Base-by-base conservation (phyloP, 805 yeast genomes). In the Lipomyces mesembrius region DNA sequence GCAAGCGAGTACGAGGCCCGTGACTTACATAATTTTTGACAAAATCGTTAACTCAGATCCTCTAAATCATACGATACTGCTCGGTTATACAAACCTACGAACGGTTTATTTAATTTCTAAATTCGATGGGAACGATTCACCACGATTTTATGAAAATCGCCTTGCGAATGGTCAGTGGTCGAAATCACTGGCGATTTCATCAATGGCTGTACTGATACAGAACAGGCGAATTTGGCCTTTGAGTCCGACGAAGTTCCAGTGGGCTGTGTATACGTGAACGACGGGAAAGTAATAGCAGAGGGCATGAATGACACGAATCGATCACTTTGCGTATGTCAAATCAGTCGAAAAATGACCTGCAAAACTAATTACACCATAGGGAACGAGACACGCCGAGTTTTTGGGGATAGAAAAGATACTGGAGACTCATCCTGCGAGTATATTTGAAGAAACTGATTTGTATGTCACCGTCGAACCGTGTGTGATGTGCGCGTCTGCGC, bases 401-500 rank as follows among this genome's bases (percentile, higher is more conserved):
- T 83, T 89, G 65, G 97, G 94, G 0, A 88, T 92, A 17, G 87
- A 87, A 57, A 76, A 78, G 35, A 83, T 89, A 8, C 76, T 83
- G 49, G 70, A 75, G 3, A 74, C 77, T 39, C 76, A 77, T 56
- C 75, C 80, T 3, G 68, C 74, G 0, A 54, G 65, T 4, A 69
- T 77, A 9, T 85, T 91, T 73, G 73, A 77, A 51, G 84, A 87
- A 32, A 81, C 90, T 2, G 87, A 86, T 37, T 81, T 95, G 7
- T 94, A 92, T 77, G 99, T 95, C 32, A 92, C 98, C 0, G 98
- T 95, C 0, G 99, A 95, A 77, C 99, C 99, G 0, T 95, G 99
- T 76, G 89, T 95, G 7, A 95, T 95, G 99, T 95, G 99, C 80
- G 98, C 97, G 0, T 87, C 95, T 53, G 92, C 97, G 2, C 78